A percentile compares a stretch with the other conserved stretches of the same genome.
These are phyloP conservation scores for Termitomyces sp. DNA, from an alignment of 768 basidiomycete genomes.

Conservation along the genomic window DNA sequence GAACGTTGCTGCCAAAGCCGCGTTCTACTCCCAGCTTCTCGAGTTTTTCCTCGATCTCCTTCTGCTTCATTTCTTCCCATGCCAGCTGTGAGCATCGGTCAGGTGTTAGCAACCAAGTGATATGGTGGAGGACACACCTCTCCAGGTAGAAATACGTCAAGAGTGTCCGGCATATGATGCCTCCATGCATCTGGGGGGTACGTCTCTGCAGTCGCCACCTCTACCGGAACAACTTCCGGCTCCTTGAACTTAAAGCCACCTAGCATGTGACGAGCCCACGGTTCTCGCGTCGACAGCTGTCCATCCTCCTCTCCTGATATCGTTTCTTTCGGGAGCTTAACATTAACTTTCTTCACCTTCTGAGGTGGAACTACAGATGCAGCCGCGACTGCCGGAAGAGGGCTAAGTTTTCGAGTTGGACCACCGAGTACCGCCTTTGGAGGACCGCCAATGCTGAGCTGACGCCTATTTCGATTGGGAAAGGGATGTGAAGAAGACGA, in stretches of 20 bases:
- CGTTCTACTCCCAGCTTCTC: conserved; percentile 77
- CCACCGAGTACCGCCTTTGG: conserved; percentile 84
- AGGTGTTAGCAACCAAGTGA: conserved; percentile 1
- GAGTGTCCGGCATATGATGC: conserved; percentile 49
- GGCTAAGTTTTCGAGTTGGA: conserved; percentile 70
- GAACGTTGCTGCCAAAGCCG: conserved; percentile 46
- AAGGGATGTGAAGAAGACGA: conserved; percentile 38
- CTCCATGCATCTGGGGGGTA: conserved; percentile 67
- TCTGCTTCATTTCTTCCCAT: conserved; percentile 70
- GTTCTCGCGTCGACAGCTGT: conserved; percentile 34
- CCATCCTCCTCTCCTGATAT: conserved; percentile 35
- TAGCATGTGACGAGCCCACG: conserved; percentile 62
- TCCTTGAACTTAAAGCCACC: conserved; percentile 18
- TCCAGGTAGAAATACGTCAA: conserved; percentile 81
- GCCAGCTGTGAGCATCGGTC: conserved; percentile 40
- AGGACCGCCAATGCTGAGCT: conserved; percentile 80
- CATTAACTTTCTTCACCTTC: conserved; percentile 62
- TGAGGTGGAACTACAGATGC: conserved; percentile 22
- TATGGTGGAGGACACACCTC: conserved; percentile 42
- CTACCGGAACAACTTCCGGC: conserved; percentile 18
- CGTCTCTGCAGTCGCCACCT: conserved; percentile 40
- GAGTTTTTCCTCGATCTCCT: conserved; percentile 75
- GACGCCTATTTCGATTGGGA: conserved; percentile 57
- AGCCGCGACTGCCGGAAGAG: conserved; percentile 38
- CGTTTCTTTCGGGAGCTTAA: conserved; percentile 75